phyloP scores from a whole-genome alignment of 2,329 filamentous ascomycete species.

The Eutypa lata region DNA sequence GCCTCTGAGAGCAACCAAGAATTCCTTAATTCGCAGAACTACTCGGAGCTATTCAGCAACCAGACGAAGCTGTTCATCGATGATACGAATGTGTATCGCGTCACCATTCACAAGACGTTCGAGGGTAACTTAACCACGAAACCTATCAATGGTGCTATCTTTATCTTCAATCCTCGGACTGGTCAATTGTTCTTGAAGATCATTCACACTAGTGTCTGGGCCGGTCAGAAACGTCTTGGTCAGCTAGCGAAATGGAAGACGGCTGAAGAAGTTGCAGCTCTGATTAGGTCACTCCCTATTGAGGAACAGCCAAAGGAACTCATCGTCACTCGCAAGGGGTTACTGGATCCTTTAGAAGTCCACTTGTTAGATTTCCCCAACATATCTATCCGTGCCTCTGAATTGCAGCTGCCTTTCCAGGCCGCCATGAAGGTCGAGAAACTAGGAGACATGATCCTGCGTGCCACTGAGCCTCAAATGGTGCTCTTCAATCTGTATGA shows the following conservation, averaged over 20 bases:
- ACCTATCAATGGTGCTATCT: conserved; percentile 98
- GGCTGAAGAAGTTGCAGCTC: conserved; percentile 96
- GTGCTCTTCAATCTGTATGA: conserved; percentile 98
- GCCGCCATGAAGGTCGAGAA: conserved; percentile 99
- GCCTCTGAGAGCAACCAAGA: conserved; percentile 99
- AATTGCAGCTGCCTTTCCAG: conserved; percentile 96
- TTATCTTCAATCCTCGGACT: conserved; percentile 99
- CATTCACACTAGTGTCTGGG: conserved; percentile 99
- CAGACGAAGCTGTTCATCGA: conserved; percentile 99
- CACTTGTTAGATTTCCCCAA: conserved; percentile 98
- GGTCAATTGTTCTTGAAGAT: conserved; percentile 98
- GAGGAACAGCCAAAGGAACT: conserved; percentile 99
- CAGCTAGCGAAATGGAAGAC: conserved; percentile 99
- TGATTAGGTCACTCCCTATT: conserved; percentile 91
- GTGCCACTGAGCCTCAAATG: conserved; percentile 99
- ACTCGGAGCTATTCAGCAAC: conserved; percentile 98
- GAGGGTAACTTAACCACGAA: conserved; percentile 99
- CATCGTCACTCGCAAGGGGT: conserved; percentile 95
- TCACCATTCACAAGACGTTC: conserved; percentile 99
- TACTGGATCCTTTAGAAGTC: conserved; percentile 94
- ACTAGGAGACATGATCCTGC: conserved; percentile 96
- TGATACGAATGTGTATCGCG: conserved; percentile 98
- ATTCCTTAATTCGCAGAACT: conserved; percentile 98
- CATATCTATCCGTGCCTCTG: conserved; percentile 95
- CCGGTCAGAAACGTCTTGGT: conserved; percentile 96